These are phyloP conservation scores for Penicillium odoratum DNA, from an alignment of 495 filamentous ascomycete species.

Conservation along the genomic window DNA sequence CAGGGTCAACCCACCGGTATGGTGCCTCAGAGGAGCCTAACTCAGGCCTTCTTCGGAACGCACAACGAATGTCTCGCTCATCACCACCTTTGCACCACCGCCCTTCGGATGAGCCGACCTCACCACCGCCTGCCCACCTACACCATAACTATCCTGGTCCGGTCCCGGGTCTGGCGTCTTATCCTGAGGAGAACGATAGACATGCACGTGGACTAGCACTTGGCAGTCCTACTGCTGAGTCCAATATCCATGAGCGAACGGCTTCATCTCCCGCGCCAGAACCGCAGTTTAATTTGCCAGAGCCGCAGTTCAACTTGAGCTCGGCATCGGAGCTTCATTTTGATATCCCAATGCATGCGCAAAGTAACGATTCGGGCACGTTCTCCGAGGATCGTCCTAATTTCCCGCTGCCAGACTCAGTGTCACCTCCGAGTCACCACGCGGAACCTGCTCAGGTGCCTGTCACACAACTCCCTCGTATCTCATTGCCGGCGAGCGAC, in stretches of 20 bases:
- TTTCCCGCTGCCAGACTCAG: constrained; percentile 29
- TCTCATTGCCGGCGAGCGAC: constrained; percentile 49
- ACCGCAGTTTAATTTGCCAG: constrained; percentile 26
- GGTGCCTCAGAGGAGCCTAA: constrained; percentile 55
- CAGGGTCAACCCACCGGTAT: constrained; percentile 47
- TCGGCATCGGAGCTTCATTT: constrained; percentile 23
- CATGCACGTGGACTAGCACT: constrained; percentile 13
- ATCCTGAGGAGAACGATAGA: constrained; percentile 17
- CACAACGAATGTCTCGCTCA: constrained; percentile 64
- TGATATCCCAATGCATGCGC: constrained; percentile 10
- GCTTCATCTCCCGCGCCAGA: constrained; percentile 10
- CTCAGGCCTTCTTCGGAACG: constrained; percentile 60
- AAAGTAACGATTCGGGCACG: constrained; percentile 5
- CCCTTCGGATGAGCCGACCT: constrained; percentile 17
- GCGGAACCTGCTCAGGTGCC: constrained; percentile 20
- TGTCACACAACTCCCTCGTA: constrained; percentile 35
- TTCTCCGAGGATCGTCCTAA: constrained; percentile 27
- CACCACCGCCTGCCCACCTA: constrained; percentile 8
- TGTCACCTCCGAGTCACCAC: constrained; percentile 3
- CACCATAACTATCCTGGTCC: constrained; percentile 18
- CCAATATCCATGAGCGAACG: constrained; percentile 22
- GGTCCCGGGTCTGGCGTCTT: constrained; percentile 9
- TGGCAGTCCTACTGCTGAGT: constrained; percentile 5
- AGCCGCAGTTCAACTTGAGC: constrained; percentile 18
- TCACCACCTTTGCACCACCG: constrained; percentile 49